Evolutionary conservation across 371 early-diverging fungal genomes (phyloP).

Genomic region (Dichotomocladium elegans): DNA sequence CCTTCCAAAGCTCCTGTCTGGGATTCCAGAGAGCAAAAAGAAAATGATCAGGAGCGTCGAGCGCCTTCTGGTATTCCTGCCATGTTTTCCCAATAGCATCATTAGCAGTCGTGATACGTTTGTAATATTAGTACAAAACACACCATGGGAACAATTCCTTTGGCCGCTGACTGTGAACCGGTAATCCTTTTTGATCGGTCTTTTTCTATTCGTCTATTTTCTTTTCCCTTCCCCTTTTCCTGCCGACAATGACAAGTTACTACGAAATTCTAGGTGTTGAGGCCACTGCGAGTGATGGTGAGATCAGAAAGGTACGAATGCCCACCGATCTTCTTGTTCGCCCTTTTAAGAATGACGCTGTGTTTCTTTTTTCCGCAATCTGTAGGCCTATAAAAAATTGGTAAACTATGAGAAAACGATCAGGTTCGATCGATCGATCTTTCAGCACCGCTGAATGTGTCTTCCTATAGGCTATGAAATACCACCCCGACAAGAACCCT

Average conservation of each 20-base stretch:
- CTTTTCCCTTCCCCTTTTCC: neutral
- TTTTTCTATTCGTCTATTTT: no score
- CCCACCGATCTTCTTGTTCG: neutral
- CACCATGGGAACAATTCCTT: no score
- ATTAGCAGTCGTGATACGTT: no score
- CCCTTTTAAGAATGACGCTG: neutral
- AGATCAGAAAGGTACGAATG: conserved; percentile 73
- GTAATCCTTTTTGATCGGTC: no score
- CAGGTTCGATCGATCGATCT: neutral
- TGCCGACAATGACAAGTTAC: conserved; percentile 68
- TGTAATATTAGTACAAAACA: no score
- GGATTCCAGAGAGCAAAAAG: no score
- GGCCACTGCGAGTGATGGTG: conserved; percentile 74
- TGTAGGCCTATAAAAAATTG: conserved; percentile 88
- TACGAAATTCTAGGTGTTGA: conserved; percentile 91
- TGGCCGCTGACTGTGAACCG: no score
- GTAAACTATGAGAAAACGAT: conserved; percentile 13
- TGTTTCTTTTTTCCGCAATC: neutral
- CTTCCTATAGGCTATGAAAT: conserved; percentile 78
- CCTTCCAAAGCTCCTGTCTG: neutral
- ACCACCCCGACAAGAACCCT: conserved; percentile 91
- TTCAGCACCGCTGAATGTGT: neutral
- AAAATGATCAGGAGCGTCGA: no score
- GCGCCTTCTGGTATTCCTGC: no score
- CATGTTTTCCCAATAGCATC: no score